Evolutionary conservation across 176 grass and related monocot genomes (phyloP).

Genomic region (Eremochloa ophiuroides): DNA sequence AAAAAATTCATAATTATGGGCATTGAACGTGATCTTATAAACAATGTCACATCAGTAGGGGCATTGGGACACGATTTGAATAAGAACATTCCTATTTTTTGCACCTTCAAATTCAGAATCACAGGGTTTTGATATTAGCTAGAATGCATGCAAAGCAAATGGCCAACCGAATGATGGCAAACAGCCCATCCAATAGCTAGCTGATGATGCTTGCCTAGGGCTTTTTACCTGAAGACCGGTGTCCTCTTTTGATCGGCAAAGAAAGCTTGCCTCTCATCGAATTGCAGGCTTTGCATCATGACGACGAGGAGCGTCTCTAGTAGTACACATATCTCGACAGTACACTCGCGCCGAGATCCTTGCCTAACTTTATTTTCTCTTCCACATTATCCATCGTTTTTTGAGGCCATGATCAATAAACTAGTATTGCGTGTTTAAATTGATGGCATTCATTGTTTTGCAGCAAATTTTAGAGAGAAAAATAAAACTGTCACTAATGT

Average conservation of each 20-base stretch:
- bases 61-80: neutral
- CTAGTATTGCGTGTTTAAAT: no score
- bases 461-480: no score
- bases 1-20: neutral
- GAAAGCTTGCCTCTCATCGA: neutral
- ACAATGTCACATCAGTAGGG: neutral
- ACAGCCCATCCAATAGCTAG: neutral
- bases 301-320: neutral
- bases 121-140: neutral
- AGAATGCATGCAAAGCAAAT: slow-evolving; percentile 9
- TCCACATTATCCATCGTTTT: no score
- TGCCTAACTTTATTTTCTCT: no score
- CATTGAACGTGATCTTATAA: neutral
- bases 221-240: slow-evolving; percentile 30
- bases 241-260: slow-evolving; percentile 29
- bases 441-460: no score
- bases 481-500: no score
- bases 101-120: neutral
- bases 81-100: neutral
- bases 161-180: slow-evolving; percentile 40
- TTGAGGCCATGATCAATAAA: no score
- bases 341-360: no score
- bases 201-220: neutral
- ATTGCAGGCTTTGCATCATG: slow-evolving; percentile 20
- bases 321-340: neutral